A percentile compares a stretch with the other conserved stretches of the same genome.
Evolutionary conservation across 768 basidiomycete genomes (phyloP).

Genomic region (Lactifluus pinguis): DNA sequence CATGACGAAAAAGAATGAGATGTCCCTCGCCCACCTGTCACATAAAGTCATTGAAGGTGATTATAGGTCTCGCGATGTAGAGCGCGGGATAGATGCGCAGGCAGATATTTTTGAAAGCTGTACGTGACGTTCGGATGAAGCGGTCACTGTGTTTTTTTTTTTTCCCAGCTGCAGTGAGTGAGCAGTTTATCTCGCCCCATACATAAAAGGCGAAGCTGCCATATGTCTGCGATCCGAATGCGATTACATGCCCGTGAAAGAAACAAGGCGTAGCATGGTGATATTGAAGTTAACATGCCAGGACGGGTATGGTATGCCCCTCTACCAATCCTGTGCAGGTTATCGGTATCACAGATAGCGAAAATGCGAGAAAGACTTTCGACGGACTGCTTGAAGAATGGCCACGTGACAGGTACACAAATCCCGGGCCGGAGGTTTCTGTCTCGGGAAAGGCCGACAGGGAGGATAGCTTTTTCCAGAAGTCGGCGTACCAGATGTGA

Average conservation of each 20-base stretch:
- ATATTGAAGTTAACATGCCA: slow-evolving; percentile 97
- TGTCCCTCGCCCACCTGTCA: slow-evolving; percentile 57
- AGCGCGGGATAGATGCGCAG: slow-evolving; percentile 89
- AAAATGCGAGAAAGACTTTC: too few relatives aligned
- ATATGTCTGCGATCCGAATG: slow-evolving; percentile 34
- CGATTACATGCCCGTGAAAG: slow-evolving; percentile 70
- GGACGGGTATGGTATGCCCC: slow-evolving; percentile 77
- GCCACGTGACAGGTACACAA: too few relatives aligned
- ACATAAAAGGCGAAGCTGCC: neutral
- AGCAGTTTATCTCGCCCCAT: neutral
- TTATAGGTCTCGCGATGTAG: slow-evolving; percentile 93
- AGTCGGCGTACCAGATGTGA: too few relatives aligned
- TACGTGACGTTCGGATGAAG: slow-evolving; percentile 51
- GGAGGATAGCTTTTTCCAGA: too few relatives aligned
- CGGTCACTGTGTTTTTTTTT: slow-evolving; percentile 32
- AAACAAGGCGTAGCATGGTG: slow-evolving; percentile 82
- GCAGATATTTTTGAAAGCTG: slow-evolving; percentile 59
- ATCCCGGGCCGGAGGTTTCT: neutral
- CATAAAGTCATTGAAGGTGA: slow-evolving; percentile 92
- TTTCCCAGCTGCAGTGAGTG: slow-evolving; percentile 18
- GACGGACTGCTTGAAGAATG: too few relatives aligned
- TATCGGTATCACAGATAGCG: neutral
- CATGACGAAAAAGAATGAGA: neutral
- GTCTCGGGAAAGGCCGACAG: too few relatives aligned
- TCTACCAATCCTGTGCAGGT: slow-evolving; percentile 43